Evolutionary conservation across 2,329 filamentous ascomycete genomes (phyloP).

Genomic region (Parafenestella ontariensis): DNA sequence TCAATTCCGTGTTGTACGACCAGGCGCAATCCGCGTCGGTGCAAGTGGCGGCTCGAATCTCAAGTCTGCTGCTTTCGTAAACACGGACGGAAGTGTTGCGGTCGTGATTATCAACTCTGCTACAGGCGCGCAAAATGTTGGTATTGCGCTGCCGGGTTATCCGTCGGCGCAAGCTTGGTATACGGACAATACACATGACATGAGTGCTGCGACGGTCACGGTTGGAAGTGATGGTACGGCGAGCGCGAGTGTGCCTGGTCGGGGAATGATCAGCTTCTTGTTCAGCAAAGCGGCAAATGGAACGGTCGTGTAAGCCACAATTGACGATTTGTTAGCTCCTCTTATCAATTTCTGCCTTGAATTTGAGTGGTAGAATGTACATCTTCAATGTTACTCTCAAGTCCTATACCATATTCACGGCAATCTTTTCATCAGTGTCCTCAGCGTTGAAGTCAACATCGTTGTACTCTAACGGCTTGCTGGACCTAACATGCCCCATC

Average conservation of each 20-base stretch:
- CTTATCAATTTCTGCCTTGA: background rate
- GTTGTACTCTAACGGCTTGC: background rate
- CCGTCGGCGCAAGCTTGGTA: conserved; percentile 29
- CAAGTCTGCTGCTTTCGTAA: conserved; percentile 43
- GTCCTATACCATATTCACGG: background rate
- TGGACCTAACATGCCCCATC: background rate
- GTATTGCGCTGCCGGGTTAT: conserved; percentile 15
- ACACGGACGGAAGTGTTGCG: conserved; percentile 42
- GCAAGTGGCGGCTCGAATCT: conserved; percentile 39
- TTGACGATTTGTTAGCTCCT: background rate
- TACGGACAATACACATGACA: conserved; percentile 36
- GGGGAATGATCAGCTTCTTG: conserved; percentile 40
- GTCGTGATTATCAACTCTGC: conserved; percentile 38
- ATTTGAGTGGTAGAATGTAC: background rate
- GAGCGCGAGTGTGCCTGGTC: conserved; percentile 30
- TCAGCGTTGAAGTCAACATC: background rate
- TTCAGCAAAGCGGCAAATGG: conserved; percentile 15
- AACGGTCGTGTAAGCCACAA: background rate
- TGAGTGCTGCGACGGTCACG: conserved; percentile 20
- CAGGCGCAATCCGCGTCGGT: conserved; percentile 48
- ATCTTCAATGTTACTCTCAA: background rate
- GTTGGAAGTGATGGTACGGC: conserved; percentile 29
- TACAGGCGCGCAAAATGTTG: conserved; percentile 25
- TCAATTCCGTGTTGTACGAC: conserved; percentile 50
- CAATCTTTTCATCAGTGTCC: background rate